Conservation (phyloP, 1,284 basidiomycete genomes). For the Rhizoctonia solani region DNA sequence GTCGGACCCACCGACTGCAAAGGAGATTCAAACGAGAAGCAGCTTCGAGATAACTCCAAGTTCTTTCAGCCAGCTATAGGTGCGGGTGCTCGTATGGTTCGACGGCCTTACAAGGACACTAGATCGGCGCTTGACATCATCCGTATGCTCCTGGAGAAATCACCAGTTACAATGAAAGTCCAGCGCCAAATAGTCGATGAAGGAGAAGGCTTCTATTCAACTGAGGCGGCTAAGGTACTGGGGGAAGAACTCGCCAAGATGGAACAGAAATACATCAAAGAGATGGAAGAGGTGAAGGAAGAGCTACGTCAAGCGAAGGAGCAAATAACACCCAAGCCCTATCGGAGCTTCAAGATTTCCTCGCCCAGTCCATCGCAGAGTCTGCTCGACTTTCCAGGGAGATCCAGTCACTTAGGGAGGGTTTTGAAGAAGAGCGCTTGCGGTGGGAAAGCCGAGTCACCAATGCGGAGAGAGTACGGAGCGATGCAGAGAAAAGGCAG, state of each 20-base stretch:
- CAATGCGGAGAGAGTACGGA: background rate
- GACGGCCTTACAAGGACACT: background rate
- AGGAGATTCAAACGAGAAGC: background rate
- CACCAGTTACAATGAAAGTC: background rate
- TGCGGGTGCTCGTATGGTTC: background rate
- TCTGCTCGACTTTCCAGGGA: background rate
- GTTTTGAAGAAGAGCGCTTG: constrained; percentile 7
- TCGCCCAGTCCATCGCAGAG: background rate
- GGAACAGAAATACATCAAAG: background rate
- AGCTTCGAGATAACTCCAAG: background rate
- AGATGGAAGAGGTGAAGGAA: background rate
- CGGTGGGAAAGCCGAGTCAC: background rate
- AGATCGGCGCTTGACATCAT: constrained; percentile 14
- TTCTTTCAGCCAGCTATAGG: constrained; percentile 11
- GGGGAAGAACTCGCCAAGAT: background rate
- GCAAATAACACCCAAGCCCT: background rate
- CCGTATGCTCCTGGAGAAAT: constrained; percentile 8
- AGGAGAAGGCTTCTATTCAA: background rate
- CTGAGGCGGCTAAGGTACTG: constrained; percentile 1
- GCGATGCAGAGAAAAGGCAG: background rate
- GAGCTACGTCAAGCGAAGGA: background rate
- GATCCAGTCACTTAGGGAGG: constrained; percentile 1
- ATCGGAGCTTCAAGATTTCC: background rate
- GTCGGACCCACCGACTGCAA: constrained; percentile 26
- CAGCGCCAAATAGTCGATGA: constrained; percentile 14